Percentiles rank a stretch among this genome's conserved stretches.
Evolutionary conservation across 352 stramenopile species (phyloP).

Genomic region (Globisporangium cystogenes): DNA sequence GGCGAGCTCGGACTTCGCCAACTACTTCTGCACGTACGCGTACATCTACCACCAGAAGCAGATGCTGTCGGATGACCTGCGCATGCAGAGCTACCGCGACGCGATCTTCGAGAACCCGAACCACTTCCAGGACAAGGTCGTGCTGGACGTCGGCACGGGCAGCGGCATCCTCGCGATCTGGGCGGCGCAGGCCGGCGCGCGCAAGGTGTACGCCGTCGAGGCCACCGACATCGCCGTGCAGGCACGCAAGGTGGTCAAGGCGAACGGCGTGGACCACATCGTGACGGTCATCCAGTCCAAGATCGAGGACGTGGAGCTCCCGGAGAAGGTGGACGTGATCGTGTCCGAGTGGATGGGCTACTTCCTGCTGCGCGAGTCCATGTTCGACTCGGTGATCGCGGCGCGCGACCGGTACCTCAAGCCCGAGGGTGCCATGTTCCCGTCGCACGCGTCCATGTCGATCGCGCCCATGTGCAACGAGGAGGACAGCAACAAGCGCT

Average conservation of each 20-base stretch:
- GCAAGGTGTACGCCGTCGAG: conserved; percentile 96
- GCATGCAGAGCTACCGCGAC: conserved; percentile 98
- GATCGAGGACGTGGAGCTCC: conserved; percentile 97
- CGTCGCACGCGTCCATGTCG: conserved; percentile 97
- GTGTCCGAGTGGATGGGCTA: conserved; percentile 99
- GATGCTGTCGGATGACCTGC: conserved; percentile 99
- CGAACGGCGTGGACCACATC: conserved; percentile 95
- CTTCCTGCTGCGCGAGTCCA: conserved; percentile 98
- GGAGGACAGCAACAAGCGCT: conserved; percentile 82
- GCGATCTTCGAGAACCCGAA: conserved; percentile 97
- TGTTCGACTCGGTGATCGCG: conserved; percentile 98
- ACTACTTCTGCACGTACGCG: conserved; percentile 90
- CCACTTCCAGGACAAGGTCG: conserved; percentile 98
- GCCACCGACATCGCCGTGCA: conserved; percentile 98
- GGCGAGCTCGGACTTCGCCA: conserved; percentile 82
- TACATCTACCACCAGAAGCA: conserved; percentile 95
- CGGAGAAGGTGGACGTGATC: conserved; percentile 99
- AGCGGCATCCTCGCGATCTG: conserved; percentile 98
- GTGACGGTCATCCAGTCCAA: conserved; percentile 98
- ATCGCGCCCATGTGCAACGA: conserved; percentile 96
- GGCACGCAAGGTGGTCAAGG: conserved; percentile 93
- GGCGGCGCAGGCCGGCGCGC: conserved; percentile 97
- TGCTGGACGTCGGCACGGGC: conserved; percentile 99
- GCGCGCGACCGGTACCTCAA: conserved; percentile 97
- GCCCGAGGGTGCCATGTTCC: conserved; percentile 96